Base-by-base conservation (phyloP, 108 stramenopile genomes). In the Cyclotella choctawhatcheeana region DNA sequence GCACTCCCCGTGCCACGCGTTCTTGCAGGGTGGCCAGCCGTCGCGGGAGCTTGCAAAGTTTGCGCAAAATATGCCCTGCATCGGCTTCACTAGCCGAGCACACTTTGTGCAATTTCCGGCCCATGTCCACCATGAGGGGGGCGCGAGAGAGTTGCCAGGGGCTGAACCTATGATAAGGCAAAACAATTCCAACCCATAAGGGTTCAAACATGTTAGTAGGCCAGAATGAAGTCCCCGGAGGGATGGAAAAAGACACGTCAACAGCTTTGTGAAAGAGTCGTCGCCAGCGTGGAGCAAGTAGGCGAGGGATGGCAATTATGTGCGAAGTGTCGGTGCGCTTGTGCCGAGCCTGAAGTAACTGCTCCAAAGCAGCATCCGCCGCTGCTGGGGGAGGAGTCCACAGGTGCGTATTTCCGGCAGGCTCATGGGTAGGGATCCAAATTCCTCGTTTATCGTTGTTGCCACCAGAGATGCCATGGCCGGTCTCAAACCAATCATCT, bases 41-140 rank as follows among this genome's bases (percentile, higher is more conserved):
- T 18, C 37, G 1, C 32, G 32, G 61, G 70, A 60, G 47, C 65
- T 29, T 0, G 52, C 40, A 45, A 69, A 83, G 69, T 79, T 83
- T 37, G 72, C 62, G 61, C 82, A 79, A 56, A 83, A 83, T 25
- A 82, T 40, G 1, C 74, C 69, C 63, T 58, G 40, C 68, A 52
- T 37, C 62, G 3, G 0, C 58, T 31, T 25, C 16, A 69, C 60
- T 26, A 1, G 3, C 25, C n/a, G 18, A 18, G 35, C 50, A 37
- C 81, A 82, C 25, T 55, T 34, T 13, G 4, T 32, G 58, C 81
- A 82, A 27, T 0, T 54, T 10, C 52, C 63, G 17, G 17, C 68
- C 79, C 62, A 76, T n/a, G 47, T 45, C 74, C 69, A 81, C 30
- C 58, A 81, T 0, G 13, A 61, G 33, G 2, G 73, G 50, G 22